Base-by-base conservation (phyloP, 768 basidiomycete genomes). In the Paxillus rubicundulus region DNA sequence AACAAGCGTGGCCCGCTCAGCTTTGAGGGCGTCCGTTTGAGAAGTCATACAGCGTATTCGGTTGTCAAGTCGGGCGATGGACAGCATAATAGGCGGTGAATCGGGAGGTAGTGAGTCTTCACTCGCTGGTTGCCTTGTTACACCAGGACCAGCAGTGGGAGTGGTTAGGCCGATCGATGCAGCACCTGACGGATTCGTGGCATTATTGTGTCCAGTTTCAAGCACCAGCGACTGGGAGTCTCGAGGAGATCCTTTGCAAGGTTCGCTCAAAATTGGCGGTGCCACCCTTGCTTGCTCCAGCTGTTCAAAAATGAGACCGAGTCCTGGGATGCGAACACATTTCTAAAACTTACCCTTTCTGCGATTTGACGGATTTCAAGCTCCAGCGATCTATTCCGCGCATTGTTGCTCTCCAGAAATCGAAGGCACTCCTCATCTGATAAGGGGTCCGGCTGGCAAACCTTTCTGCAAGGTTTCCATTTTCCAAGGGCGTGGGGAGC, bases 361-460 rank as follows among this genome's bases (percentile, higher is more conserved):
- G 66, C 61, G 44, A 76, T 70, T 43, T 58, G 54, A 51, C 71
- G 70, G 39, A 81, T 72, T 58, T 81, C 79, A 14, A 64, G 53
- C 52, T 80, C 78, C 46, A 82, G 58, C 6, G 67, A 63, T 43
- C 69, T 70, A 56, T 82, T 81, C 47, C 73, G 69, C 5, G 70
- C 62, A 12, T 62, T 62, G 27, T 71, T 75, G 40, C 62, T 59
- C 45, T 75, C 72, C 20, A 79, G 55, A 18, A 77, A 67, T 16
- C 67, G 65, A 24, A 77, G 63, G 36, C 73, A 71, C n/a, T 76
- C 70, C 44, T 75, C 73, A n/a, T 72, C 63, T 2, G 68, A 62
- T 28, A 73, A 56, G 13, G 55, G 42, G 28, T 58, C 56, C 18
- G 65, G 63, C 9, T 50, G 50, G 0, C 49, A 38, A 32, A 67